Conservation (phyloP, 441 rosid genomes). For the Gossypium trilobum region DNA sequence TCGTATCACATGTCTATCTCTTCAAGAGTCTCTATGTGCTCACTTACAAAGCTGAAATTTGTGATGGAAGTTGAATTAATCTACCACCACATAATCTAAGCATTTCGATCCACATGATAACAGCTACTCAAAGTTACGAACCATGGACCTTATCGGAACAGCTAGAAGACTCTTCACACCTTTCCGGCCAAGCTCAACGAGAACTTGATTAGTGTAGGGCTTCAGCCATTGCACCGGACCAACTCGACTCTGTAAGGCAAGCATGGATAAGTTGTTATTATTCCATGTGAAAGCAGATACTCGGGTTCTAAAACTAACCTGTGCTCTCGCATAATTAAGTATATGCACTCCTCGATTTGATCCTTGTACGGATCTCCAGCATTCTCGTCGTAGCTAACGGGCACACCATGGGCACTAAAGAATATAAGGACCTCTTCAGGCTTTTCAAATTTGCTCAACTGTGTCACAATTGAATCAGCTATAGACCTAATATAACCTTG, state of each 20-base stretch:
- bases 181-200: constrained; percentile 81
- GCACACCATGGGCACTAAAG: constrained; percentile 96
- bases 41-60: constrained; percentile 73
- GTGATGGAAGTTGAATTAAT: background rate
- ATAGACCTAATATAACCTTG: constrained; percentile 73
- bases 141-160: constrained; percentile 71
- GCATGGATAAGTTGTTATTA: background rate
- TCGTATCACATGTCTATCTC: constrained; percentile 90
- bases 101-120: background rate
- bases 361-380: constrained; percentile 91
- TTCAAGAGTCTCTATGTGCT: constrained; percentile 89
- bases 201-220: constrained; percentile 93
- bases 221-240: constrained; percentile 98
- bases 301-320: constrained; percentile 38
- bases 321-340: constrained; percentile 77
- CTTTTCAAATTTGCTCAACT: constrained; percentile 48
- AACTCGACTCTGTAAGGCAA: constrained; percentile 67
- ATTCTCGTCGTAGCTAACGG: constrained; percentile 71
- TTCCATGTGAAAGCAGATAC: background rate
- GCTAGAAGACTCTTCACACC: constrained; percentile 93
- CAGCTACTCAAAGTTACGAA: background rate
- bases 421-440: constrained; percentile 77
- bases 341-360: constrained; percentile 90
- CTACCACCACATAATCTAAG: background rate
- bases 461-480: constrained; percentile 84